These are phyloP conservation scores for Malus fusca DNA, from an alignment of 306 rosid genomes.

Conservation along the genomic window DNA sequence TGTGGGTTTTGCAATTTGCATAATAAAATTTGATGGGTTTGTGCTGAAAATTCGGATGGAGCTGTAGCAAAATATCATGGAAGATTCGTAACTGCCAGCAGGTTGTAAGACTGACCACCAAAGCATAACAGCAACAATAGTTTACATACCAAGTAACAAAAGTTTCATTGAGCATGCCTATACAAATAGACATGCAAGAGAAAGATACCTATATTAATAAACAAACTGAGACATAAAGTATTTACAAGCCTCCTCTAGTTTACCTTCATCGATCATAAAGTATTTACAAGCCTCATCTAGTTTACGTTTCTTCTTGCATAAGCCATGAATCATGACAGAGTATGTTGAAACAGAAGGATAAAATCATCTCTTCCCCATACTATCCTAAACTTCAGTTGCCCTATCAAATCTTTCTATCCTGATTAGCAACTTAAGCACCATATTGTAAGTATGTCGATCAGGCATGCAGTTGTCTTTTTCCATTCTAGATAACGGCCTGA, in stretches of 20 bases:
- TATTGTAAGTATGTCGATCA: slow-evolving; percentile 64
- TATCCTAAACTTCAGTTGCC: slow-evolving; percentile 69
- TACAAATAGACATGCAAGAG: too few relatives aligned
- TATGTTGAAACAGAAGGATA: slow-evolving; percentile 77
- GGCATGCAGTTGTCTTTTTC: slow-evolving; percentile 49
- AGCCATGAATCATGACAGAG: slow-evolving; percentile 78
- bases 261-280: slow-evolving; percentile 89
- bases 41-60: too few relatives aligned
- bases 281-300: slow-evolving; percentile 77
- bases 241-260: too few relatives aligned
- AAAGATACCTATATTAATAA: too few relatives aligned
- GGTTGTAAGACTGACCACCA: too few relatives aligned
- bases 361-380: slow-evolving; percentile 41
- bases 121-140: too few relatives aligned
- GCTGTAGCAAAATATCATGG: too few relatives aligned
- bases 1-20: too few relatives aligned
- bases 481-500: slow-evolving; percentile 60
- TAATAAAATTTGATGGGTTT: too few relatives aligned
- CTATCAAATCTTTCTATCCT: slow-evolving; percentile 73
- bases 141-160: too few relatives aligned
- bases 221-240: slow-evolving; percentile 29
- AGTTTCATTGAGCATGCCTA: too few relatives aligned
- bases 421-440: slow-evolving; percentile 70
- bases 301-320: slow-evolving; percentile 68
- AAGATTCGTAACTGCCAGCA: too few relatives aligned